phyloP scores from a whole-genome alignment of 75 land plant genomes.

The Chamaecyparis obtusa region DNA sequence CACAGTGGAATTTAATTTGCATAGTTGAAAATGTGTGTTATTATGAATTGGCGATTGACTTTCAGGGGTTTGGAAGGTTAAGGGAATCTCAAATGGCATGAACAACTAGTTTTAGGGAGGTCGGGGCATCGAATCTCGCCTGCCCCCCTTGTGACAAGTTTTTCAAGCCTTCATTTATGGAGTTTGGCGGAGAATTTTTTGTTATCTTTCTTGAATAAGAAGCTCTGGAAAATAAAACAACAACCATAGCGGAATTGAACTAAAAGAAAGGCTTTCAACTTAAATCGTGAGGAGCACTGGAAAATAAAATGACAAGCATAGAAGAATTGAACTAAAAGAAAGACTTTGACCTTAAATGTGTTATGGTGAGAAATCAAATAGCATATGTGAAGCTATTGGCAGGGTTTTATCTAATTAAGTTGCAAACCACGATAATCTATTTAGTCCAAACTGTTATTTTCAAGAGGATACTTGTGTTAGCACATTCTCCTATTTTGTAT shows the following conservation, averaged over 20 bases:
- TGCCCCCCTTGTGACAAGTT: neutral
- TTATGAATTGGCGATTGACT: neutral
- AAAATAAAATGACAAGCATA: too few relatives aligned
- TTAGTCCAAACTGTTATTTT: neutral
- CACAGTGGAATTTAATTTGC: neutral
- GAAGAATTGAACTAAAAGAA: too few relatives aligned
- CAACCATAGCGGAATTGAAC: too few relatives aligned
- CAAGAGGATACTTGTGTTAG: neutral
- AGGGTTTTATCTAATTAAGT: neutral
- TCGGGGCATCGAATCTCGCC: neutral
- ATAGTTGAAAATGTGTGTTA: neutral
- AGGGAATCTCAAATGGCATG: neutral
- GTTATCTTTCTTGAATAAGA: neutral
- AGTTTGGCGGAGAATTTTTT: neutral
- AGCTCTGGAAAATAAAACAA: too few relatives aligned
- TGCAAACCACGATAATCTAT: neutral
- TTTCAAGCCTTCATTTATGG: neutral
- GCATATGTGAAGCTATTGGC: neutral
- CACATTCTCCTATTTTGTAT: neutral
- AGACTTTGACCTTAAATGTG: too few relatives aligned
- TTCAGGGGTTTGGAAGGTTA: neutral
- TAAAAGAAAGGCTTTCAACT: too few relatives aligned
- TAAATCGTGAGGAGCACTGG: too few relatives aligned
- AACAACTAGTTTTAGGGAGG: neutral
- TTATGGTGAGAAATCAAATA: too few relatives aligned